phyloP scores from a whole-genome alignment of 2,329 filamentous ascomycete genomes.

The Bertia moriformis region DNA sequence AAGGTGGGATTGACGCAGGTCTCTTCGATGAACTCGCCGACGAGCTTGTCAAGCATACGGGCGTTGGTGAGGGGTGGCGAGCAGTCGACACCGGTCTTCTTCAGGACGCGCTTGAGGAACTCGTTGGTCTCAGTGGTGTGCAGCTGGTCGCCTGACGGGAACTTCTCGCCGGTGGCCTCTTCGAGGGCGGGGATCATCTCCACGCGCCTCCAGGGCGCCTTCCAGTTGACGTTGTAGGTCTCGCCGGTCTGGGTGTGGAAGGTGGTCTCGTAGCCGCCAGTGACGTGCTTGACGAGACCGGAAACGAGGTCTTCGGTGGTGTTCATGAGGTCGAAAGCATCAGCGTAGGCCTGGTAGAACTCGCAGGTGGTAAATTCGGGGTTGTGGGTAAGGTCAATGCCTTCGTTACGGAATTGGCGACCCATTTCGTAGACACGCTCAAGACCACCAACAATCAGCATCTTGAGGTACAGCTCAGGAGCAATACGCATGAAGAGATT shows the following conservation, averaged over 20 bases:
- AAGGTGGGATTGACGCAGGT: constrained; percentile 88
- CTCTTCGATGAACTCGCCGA: constrained; percentile 88
- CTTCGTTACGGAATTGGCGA: constrained; percentile 88
- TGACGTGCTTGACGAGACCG: constrained; percentile 74
- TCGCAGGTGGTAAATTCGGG: constrained; percentile 96
- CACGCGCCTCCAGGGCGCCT: constrained; percentile 78
- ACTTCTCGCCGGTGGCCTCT: constrained; percentile 79
- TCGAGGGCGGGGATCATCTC: constrained; percentile 94
- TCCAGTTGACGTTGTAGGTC: constrained; percentile 86
- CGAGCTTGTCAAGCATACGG: constrained; percentile 89
- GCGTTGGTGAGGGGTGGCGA: constrained; percentile 81
- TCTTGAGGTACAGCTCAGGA: constrained; percentile 92
- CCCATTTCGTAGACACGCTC: constrained; percentile 94
- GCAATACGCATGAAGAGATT: constrained; percentile 90
- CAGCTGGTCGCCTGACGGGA: constrained; percentile 75
- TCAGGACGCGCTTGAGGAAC: constrained; percentile 70
- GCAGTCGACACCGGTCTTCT: constrained; percentile 85
- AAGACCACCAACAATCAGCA: constrained; percentile 82
- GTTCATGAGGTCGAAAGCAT: constrained; percentile 81
- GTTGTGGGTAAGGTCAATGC: constrained; percentile 86
- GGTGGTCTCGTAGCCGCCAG: constrained; percentile 69
- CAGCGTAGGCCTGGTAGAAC: constrained; percentile 89
- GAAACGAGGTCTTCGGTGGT: constrained; percentile 89
- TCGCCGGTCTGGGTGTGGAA: constrained; percentile 81
- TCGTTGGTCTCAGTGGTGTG: constrained; percentile 80